Evolutionary conservation across 2,329 filamentous ascomycete species (phyloP), one percentile per base, ranked within the genome.

Genomic region (Thelonectria olida): DNA sequence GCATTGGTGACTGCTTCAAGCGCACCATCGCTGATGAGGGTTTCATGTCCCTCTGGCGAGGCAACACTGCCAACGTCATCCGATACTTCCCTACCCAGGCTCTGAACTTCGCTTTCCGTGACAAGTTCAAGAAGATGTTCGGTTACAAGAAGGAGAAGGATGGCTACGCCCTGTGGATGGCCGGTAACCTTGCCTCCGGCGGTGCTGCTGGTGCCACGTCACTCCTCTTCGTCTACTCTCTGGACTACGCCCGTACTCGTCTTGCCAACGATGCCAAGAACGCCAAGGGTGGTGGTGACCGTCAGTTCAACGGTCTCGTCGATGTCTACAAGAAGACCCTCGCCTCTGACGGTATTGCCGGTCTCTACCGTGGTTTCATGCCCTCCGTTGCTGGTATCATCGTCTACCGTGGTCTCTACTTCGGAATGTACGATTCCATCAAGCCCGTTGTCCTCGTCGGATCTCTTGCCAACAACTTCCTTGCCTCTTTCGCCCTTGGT

Each of bases 371-470:
- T 97, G 96, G 96, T 89, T 99, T 99, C 92, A 93, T 94, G 89
- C 96, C 96, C 82, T 99, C 96, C 79, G 96, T 99, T 79, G 89
- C 92, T 84, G 96, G 96, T 91, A 99, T 99, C 84, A 84, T 99
- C 78, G 96, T 99, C 86, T 99, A 99, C 93, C 96, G 96, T 93
- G 96, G 96, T 97, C 93, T 99, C 78, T 99, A 99, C 94, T 99
- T 99, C 92, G 96, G 96, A 82, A 92, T 99, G 92, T 99, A 99
- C 93, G 96, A 99, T 88, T 99, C 96, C 76, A 90, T 99, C 89
- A 99, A 99, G 93, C 96, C 96, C 76, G 92, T 98, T 79, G 83
- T 98, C 84, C 93, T 99, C 73, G 89, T 91, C 81, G 96, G 96
- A 81, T 68, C 81, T 82, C 93, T 99, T 76, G 89, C 93, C 86